Percentiles rank a stretch among this genome's conserved stretches.
phyloP scores from a whole-genome alignment of 2,329 filamentous ascomycete species.

The Cordyceps fumosorosea region DNA sequence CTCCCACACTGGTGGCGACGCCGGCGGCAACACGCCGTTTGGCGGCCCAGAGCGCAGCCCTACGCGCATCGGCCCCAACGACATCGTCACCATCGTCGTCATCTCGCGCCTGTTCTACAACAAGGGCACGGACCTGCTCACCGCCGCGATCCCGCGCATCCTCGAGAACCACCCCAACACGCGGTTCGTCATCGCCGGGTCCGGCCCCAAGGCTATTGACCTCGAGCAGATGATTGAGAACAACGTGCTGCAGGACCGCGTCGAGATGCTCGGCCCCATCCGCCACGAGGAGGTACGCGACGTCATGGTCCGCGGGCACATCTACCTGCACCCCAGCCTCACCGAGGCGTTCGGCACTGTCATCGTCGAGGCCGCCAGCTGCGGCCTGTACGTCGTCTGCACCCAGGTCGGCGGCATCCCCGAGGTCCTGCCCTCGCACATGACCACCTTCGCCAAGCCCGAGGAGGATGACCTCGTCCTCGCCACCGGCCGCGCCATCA shows the following conservation, averaged over 20 bases:
- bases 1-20: conserved; percentile 24
- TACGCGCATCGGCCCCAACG: conserved; percentile 68
- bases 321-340: conserved; percentile 89
- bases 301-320: conserved; percentile 94
- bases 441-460: conserved; percentile 95
- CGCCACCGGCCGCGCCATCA: conserved; percentile 85
- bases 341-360: conserved; percentile 98
- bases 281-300: conserved; percentile 95
- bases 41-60: conserved; percentile 44
- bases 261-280: conserved; percentile 85
- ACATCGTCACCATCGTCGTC: conserved; percentile 91
- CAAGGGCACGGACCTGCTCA: conserved; percentile 95
- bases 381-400: conserved; percentile 92
- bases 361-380: conserved; percentile 93
- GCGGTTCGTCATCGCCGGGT: conserved; percentile 93
- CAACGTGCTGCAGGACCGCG: conserved; percentile 86
- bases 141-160: conserved; percentile 89
- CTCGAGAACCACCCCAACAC: conserved; percentile 86
- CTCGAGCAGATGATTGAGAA: conserved; percentile 97
- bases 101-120: conserved; percentile 98
- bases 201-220: conserved; percentile 93
- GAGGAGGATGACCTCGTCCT: conserved; percentile 92
- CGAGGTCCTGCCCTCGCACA: conserved; percentile 89
- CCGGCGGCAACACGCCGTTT: conserved; percentile 24
- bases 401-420: conserved; percentile 96